Conservation (phyloP, 1,284 basidiomycete genomes). For the Laetiporus sulphureus region DNA sequence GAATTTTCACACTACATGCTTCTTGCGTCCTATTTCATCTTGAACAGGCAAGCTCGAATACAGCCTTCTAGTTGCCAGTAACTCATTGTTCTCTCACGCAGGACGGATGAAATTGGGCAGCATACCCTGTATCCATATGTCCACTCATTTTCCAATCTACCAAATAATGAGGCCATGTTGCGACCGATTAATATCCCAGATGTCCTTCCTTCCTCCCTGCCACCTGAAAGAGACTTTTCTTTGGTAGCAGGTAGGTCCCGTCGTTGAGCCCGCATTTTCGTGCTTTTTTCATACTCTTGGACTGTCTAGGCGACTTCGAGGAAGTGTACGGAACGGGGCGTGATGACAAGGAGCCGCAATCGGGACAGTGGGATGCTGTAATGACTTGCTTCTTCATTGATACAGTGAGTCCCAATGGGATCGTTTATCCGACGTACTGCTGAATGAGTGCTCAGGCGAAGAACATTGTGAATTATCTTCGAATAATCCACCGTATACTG, state of each 20-base stretch:
- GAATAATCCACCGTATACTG: slow-evolving; percentile 75
- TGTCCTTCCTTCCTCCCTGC: slow-evolving; percentile 70
- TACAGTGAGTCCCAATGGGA: slow-evolving; percentile 48
- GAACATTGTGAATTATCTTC: slow-evolving; percentile 87
- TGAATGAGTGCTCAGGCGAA: slow-evolving; percentile 61
- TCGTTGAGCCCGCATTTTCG: neutral
- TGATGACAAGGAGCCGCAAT: slow-evolving; percentile 52
- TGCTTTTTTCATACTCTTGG: neutral
- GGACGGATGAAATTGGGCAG: slow-evolving; percentile 59
- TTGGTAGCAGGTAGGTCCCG: slow-evolving; percentile 68
- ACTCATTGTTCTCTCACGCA: slow-evolving; percentile 21
- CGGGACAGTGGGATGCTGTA: slow-evolving; percentile 81
- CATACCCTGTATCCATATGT: slow-evolving; percentile 84
- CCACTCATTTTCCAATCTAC: slow-evolving; percentile 84
- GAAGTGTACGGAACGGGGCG: slow-evolving; percentile 77
- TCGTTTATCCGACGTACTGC: neutral
- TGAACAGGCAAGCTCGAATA: slow-evolving; percentile 32
- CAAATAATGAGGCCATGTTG: slow-evolving; percentile 55
- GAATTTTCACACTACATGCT: slow-evolving; percentile 96
- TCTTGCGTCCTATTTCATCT: slow-evolving; percentile 74
- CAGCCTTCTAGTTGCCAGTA: slow-evolving; percentile 6
- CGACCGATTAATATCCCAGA: slow-evolving; percentile 74
- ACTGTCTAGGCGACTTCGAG: slow-evolving; percentile 76
- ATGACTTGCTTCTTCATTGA: slow-evolving; percentile 98
- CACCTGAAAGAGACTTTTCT: slow-evolving; percentile 45